Base-by-base conservation (phyloP, 177 flowering plant genomes). In the Vitis hybrid region DNA sequence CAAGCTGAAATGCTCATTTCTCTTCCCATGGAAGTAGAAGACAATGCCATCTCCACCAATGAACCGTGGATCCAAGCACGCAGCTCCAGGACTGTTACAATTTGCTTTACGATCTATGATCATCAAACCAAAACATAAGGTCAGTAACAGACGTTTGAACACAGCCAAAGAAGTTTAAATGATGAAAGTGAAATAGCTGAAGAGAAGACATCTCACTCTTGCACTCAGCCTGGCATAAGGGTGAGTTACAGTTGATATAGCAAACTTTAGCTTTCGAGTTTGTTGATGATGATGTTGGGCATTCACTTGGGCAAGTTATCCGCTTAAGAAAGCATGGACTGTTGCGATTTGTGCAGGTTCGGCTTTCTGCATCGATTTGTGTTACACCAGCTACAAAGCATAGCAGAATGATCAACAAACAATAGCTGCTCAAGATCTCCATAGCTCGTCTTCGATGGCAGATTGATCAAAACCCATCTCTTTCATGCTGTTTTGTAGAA, bases 1-100 rank as follows among this genome's bases (percentile, higher is more conserved):
- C 52, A 83, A 72, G 78, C 70, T 73, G 82, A 81, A 87, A 68
- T 85, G 82, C 71, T 83, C 74, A 16, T 82, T 70, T 15, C 71
- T 79, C 71, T 75, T 80, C 18, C 88, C 88, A 40, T 87, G 90
- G 81, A 87, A 87, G 83, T 81, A 81, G 80, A 83, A 83, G 13
- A 80, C 83, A 55, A 74, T 74, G 30, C 88, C 86, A 46, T 85
- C 90, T 6, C 76, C 88, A 30, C 88, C 87, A 21, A 87, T 81
- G 78, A 83, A 85, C 2, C 90, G 75, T 0, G 90, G 90, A 68
- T 85, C 90, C 56, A 69, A 55, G 72, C 90, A 87, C 11, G 82
- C 86, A 57, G 90, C 80, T 70, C 85, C 90, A 12, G 76, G 83
- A 24, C 76, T 74, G 62, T 78, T 71, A 72, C 86, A 84, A 18